A percentile compares a stretch with the other conserved stretches of the same genome.
These are phyloP conservation scores for Mytilinidion resinicola DNA, from an alignment of 495 filamentous ascomycete species.

Conservation along the genomic window DNA sequence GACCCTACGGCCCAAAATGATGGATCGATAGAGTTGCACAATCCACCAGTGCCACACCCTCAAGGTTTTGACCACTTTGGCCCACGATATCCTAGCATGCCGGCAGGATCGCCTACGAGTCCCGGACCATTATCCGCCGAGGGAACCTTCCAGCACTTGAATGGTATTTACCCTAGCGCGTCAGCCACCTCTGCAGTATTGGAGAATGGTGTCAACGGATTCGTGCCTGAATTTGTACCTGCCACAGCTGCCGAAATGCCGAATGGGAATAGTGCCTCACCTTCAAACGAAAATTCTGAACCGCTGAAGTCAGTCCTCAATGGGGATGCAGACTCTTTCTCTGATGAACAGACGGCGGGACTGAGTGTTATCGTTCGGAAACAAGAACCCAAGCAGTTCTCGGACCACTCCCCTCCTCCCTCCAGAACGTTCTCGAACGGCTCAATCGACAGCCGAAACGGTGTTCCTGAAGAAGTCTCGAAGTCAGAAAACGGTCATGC, in stretches of 20 bases:
- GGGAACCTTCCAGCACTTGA: conserved; percentile 10
- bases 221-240: not conserved
- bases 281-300: conserved; percentile 8
- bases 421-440: conserved; percentile 49
- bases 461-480: conserved; percentile 27
- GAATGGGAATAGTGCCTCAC: conserved; percentile 5
- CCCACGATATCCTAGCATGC: conserved; percentile 8
- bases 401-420: conserved; percentile 38
- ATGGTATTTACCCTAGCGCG: conserved; percentile 11
- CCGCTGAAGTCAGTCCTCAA: conserved; percentile 6
- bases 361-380: conserved; percentile 44
- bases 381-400: conserved; percentile 28
- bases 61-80: conserved; percentile 13
- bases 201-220: not conserved
- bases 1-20: conserved; percentile 56
- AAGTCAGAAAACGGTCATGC: conserved; percentile 33
- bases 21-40: conserved; percentile 42
- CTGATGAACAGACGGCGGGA: conserved; percentile 50
- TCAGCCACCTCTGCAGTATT: not conserved
- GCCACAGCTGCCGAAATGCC: not conserved
- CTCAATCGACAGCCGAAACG: conserved; percentile 48
- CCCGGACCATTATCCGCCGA: conserved; percentile 5
- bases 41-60: conserved; percentile 33
- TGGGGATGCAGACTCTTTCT: conserved; percentile 41
- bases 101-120: conserved; percentile 9